Percentiles rank a stretch among this genome's conserved stretches.
Evolutionary conservation across 2,329 filamentous ascomycete species (phyloP).

Genomic region (Pyrenophora teres): DNA sequence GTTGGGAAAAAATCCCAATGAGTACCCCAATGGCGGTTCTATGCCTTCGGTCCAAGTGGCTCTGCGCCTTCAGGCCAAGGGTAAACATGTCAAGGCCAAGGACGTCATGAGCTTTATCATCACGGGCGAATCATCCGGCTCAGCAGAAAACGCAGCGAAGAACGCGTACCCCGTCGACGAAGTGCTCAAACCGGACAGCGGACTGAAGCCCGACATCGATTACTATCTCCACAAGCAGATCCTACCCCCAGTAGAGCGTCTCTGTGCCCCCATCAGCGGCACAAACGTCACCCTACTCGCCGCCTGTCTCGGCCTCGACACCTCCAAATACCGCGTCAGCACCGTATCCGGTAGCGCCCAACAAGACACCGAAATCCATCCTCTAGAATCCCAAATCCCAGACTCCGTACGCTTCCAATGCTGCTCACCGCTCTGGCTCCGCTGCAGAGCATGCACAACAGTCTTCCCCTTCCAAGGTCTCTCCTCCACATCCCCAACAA

Average conservation of each 20-base stretch:
- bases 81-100: constrained; percentile 86
- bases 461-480: constrained; percentile 78
- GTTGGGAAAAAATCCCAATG: constrained; percentile 88
- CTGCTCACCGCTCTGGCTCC: constrained; percentile 74
- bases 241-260: constrained; percentile 93
- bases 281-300: constrained; percentile 89
- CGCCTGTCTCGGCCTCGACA: constrained; percentile 90
- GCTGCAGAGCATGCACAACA: constrained; percentile 79
- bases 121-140: constrained; percentile 69
- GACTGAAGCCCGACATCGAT: constrained; percentile 85
- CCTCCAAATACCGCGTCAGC: constrained; percentile 80
- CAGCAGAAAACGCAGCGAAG: constrained; percentile 74
- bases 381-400: constrained; percentile 91
- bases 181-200: constrained; percentile 75
- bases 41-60: constrained; percentile 99
- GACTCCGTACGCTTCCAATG: constrained; percentile 88
- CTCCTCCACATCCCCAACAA: constrained; percentile 27
- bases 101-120: constrained; percentile 97
- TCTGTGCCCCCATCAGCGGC: constrained; percentile 92
- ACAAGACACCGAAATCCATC: constrained; percentile 66
- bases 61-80: constrained; percentile 81
- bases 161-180: constrained; percentile 88
- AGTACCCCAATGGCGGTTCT: constrained; percentile 90
- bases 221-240: constrained; percentile 99
- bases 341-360: constrained; percentile 58